Conservation (phyloP, 2,329 filamentous ascomycete genomes). For the Plenodomus biglobosus region DNA sequence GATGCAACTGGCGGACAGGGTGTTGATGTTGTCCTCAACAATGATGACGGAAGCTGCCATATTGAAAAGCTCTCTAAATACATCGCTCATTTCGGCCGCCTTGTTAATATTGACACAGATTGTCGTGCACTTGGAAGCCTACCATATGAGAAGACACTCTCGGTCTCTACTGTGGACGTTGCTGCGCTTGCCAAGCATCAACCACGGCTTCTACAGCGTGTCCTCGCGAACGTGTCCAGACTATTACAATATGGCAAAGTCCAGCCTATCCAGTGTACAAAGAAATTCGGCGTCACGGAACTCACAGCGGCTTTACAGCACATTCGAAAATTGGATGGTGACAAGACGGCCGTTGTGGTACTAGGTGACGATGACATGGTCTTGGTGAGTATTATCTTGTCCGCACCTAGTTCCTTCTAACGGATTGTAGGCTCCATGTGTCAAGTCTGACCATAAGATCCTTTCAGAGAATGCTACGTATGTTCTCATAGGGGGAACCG, state of each 20-base stretch:
- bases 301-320: conserved; percentile 16
- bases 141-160: conserved; percentile 13
- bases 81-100: conserved; percentile 41
- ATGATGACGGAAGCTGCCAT: conserved; percentile 18
- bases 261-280: conserved; percentile 6
- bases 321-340: conserved; percentile 8
- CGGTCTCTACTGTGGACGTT: conserved; percentile 16
- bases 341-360: conserved; percentile 21
- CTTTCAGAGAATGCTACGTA: conserved; percentile 24
- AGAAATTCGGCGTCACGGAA: conserved; percentile 16
- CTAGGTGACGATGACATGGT: conserved; percentile 21
- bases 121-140: not conserved
- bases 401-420: not conserved
- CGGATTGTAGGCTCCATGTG: conserved; percentile 12
- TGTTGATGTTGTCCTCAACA: conserved; percentile 43
- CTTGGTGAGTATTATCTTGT: conserved; percentile 15
- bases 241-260: conserved; percentile 21
- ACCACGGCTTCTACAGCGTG: conserved; percentile 17
- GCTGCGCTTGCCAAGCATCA: conserved; percentile 13
- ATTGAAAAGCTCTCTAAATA: conserved; percentile 48
- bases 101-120: conserved; percentile 10
- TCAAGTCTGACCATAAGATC: conserved; percentile 5
- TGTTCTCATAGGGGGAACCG: conserved; percentile 29
- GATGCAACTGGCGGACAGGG: conserved; percentile 31
- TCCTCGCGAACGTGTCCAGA: conserved; percentile 17